Base-by-base conservation (phyloP, 345 rosid species). In the Melaleuca alternifolia region DNA sequence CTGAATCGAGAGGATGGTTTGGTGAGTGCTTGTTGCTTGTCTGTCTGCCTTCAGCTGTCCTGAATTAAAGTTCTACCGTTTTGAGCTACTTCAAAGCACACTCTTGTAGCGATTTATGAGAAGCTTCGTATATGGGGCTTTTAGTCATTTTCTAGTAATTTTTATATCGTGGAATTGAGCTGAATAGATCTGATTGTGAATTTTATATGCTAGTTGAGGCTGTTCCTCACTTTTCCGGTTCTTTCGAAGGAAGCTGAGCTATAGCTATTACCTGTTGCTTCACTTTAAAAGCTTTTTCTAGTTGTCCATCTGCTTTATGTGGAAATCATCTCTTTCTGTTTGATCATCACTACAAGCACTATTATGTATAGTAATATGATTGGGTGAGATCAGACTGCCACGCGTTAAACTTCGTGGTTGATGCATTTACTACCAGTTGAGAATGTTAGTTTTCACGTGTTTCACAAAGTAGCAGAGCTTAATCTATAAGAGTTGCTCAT, bases 1-100 rank as follows among this genome's bases (percentile, higher is more conserved):
- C 99, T 84, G 99, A 97, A 88, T 94, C 97, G 23, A 91, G 94
- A 92, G 94, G 93, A 91, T 97, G 99, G 99, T 97, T 97, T 84
- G 98, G 99, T 97, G 89, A 93, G 99, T 92, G 84, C 48, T 85
- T 86, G 53, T 54, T 88, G 56, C 84, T 83, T 28, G 62, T 85
- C 85, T 41, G 24, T 61, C 81, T 52, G 26, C 57, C 28, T 83
- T 53, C 33, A 44, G 52, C 2, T 65, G 28, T 44, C n/a, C 28
- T 81, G 41, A 48, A 46, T 23, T 28, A 9, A 44, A 15, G n/a
- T 57, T 46, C 86, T 30, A 76, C 30, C 79, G 33, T 71, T 5
- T 71, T 37, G 37, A 37, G 37, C 46, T 71, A 71, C 79, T 71
- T 71, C 14, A 4, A 71, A 71, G 24, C 24, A 21, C 79, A 71